Conservation (phyloP, 208 protist species). For the Acanthamoeba castellanii region DNA sequence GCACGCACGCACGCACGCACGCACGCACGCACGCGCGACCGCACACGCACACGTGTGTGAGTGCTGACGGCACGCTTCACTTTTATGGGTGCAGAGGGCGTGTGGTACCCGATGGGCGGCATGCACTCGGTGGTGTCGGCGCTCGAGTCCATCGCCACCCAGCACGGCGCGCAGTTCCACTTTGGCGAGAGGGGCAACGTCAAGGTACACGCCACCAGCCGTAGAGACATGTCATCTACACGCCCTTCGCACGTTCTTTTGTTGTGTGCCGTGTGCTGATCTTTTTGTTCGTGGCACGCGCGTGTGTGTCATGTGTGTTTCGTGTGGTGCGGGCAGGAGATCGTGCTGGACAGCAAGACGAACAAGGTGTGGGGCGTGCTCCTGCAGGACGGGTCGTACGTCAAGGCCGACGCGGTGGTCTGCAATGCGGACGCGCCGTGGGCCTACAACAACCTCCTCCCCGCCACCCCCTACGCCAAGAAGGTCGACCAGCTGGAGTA, state of each 20-base stretch:
- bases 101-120: constrained; percentile 71
- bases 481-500: constrained; percentile 53
- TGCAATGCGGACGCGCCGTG: constrained; percentile 68
- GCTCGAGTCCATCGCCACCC: constrained; percentile 44
- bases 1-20: background rate
- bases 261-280: too few species aligned
- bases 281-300: too few species aligned
- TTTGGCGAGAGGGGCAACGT: constrained; percentile 7
- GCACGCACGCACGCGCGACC: too few species aligned
- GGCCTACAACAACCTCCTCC: constrained; percentile 72
- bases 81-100: too few species aligned
- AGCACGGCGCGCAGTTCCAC: constrained; percentile 61
- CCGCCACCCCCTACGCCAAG: constrained; percentile 7
- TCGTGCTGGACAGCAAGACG: background rate
- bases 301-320: too few species aligned
- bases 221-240: too few species aligned
- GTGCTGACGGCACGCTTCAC: too few species aligned
- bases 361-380: constrained; percentile 47
- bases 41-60: too few species aligned
- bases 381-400: constrained; percentile 42
- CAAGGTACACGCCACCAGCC: background rate
- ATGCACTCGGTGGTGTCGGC: constrained; percentile 63
- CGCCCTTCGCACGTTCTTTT: too few species aligned
- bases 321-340: constrained; percentile 31
- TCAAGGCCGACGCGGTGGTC: constrained; percentile 71